These are phyloP conservation scores for Candida alai DNA, from an alignment of 805 yeast genomes.

Conservation along the genomic window DNA sequence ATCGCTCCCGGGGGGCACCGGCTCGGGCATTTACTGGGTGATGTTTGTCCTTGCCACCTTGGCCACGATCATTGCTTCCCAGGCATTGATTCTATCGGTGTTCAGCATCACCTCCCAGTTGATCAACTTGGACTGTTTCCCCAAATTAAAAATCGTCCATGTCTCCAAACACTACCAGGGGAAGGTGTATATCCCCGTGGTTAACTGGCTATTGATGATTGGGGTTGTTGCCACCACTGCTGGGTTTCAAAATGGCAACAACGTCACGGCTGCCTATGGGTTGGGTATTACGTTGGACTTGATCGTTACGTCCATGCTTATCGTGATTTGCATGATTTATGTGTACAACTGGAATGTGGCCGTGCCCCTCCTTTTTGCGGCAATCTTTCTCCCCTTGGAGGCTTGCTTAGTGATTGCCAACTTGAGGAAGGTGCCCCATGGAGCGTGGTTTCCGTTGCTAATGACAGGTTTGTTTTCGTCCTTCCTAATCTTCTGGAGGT, in stretches of 20 bases:
- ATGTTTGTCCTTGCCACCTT: slow-evolving; percentile 51
- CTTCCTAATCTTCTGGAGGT: slow-evolving; percentile 47
- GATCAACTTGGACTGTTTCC: slow-evolving; percentile 53
- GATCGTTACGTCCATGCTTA: slow-evolving; percentile 46
- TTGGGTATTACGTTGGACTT: slow-evolving; percentile 56
- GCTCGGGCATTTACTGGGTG: slow-evolving; percentile 45
- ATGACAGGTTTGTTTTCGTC: slow-evolving; percentile 35
- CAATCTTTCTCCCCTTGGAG: slow-evolving; percentile 47
- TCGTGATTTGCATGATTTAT: slow-evolving; percentile 41
- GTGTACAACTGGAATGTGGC: slow-evolving; percentile 39
- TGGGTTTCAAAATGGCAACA: slow-evolving; percentile 46
- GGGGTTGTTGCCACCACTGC: slow-evolving; percentile 50
- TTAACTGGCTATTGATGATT: slow-evolving; percentile 48
- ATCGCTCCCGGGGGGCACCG: slow-evolving; percentile 49
- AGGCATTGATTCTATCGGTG: slow-evolving; percentile 55
- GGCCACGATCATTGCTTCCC: slow-evolving; percentile 57
- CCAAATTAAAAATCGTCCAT: slow-evolving; percentile 43
- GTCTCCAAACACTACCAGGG: slow-evolving; percentile 45
- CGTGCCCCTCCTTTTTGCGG: slow-evolving; percentile 30
- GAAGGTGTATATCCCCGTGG: slow-evolving; percentile 49
- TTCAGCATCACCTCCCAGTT: slow-evolving; percentile 51
- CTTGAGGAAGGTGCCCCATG: slow-evolving; percentile 49
- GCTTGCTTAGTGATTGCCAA: slow-evolving; percentile 44
- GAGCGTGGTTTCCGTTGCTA: slow-evolving; percentile 61
- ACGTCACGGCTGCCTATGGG: slow-evolving; percentile 59